Conservation (phyloP, 2,329 filamentous ascomycete species). For the Stachybotrys chlorohalonatus region DNA sequence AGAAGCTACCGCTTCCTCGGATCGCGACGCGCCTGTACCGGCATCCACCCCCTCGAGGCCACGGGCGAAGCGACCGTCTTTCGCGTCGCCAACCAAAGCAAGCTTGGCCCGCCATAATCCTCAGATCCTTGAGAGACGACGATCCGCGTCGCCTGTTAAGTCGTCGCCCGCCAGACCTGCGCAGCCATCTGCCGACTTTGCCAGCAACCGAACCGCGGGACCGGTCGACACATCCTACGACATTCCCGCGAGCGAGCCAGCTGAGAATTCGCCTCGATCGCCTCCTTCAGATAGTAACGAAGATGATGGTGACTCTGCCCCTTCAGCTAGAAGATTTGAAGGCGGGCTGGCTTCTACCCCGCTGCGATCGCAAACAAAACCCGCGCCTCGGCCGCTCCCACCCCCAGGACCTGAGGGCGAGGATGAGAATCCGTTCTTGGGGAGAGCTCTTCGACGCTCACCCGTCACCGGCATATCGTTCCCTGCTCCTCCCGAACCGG, state of each 20-base stretch:
- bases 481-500: constrained; percentile 39
- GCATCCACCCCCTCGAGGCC: constrained; percentile 8
- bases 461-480: constrained; percentile 17
- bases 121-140: constrained; percentile 40
- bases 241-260: constrained; percentile 12
- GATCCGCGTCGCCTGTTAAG: constrained; percentile 26
- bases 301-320: constrained; percentile 6
- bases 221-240: constrained; percentile 11
- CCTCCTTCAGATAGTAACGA: constrained; percentile 7
- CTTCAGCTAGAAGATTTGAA: constrained; percentile 7
- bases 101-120: constrained; percentile 55
- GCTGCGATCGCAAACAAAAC: constrained; percentile 30
- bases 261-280: background rate
- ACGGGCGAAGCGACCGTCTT: constrained; percentile 40
- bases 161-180: constrained; percentile 7
- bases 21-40: constrained; percentile 16
- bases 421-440: constrained; percentile 20
- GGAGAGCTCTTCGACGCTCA: constrained; percentile 16
- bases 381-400: constrained; percentile 37
- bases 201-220: constrained; percentile 14
- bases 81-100: constrained; percentile 57
- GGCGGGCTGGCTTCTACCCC: constrained; percentile 26
- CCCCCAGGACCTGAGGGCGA: constrained; percentile 25
- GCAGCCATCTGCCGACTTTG: constrained; percentile 5
- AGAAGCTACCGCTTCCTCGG: constrained; percentile 12